Percentiles rank a stretch among this genome's conserved stretches.
These are phyloP conservation scores for Candida piceae DNA, from an alignment of 805 yeast genomes.

Conservation along the genomic window DNA sequence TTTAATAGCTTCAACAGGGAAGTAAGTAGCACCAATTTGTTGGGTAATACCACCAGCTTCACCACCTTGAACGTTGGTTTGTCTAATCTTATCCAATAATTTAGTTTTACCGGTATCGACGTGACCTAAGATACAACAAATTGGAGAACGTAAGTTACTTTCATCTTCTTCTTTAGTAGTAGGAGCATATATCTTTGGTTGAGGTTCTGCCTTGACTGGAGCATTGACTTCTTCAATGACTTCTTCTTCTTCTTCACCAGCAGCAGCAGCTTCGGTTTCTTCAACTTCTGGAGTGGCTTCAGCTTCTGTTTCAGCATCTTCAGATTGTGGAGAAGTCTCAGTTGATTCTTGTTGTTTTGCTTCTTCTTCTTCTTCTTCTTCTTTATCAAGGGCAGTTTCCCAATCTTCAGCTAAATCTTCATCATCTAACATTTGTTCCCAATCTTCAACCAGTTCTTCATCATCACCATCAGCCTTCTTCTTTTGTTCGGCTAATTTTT, in stretches of 20 bases:
- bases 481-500: conserved; percentile 13
- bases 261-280: conserved; percentile 17
- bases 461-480: conserved; percentile 18
- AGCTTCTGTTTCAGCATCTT: conserved; percentile 30
- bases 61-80: conserved; percentile 99
- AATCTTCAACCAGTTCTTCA: conserved; percentile 68
- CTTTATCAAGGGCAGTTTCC: conserved; percentile 37
- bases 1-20: conserved; percentile 93
- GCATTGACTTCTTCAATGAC: conserved; percentile 3
- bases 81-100: conserved; percentile 93
- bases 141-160: conserved; percentile 87
- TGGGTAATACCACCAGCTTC: conserved; percentile 99
- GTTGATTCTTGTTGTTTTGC: neutral
- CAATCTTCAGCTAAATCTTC: conserved; percentile 50
- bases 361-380: conserved; percentile 25
- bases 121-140: conserved; percentile 98
- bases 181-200: conserved; percentile 13
- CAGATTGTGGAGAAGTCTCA: no score
- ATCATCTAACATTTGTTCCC: conserved; percentile 68
- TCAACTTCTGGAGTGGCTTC: conserved; percentile 30
- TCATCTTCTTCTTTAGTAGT: conserved; percentile 15
- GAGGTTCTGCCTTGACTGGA: conserved; percentile 12
- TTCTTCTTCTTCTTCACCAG: conserved; percentile 19
- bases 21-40: conserved; percentile 99
- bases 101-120: conserved; percentile 99